These are phyloP conservation scores for Aspergillus piperis DNA, from an alignment of 2,329 filamentous ascomycete species.

Conservation along the genomic window DNA sequence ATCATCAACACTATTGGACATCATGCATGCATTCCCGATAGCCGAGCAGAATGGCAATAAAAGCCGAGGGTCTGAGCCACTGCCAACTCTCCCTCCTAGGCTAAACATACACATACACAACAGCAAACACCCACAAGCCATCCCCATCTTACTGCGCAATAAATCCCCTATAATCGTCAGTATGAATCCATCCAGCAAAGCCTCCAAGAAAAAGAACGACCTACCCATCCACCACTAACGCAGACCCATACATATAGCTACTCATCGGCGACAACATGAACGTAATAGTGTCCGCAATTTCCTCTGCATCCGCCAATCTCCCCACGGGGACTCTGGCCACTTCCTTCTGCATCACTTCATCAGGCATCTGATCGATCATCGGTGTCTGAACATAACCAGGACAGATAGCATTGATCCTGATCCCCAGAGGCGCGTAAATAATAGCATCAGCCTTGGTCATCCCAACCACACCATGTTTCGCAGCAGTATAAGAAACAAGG, in stretches of 20 bases:
- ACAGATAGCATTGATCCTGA: constrained; percentile 64
- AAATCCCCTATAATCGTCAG: neutral
- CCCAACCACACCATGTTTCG: constrained; percentile 38
- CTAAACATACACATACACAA: neutral
- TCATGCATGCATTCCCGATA: neutral
- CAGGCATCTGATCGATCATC: neutral
- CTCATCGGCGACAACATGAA: constrained; percentile 56
- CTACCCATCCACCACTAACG: constrained; percentile 14
- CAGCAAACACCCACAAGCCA: neutral
- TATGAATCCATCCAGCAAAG: neutral
- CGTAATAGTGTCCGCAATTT: constrained; percentile 55
- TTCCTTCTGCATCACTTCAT: constrained; percentile 27
- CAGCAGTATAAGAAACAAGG: constrained; percentile 23
- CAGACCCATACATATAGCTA: constrained; percentile 54
- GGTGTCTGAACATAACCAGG: constrained; percentile 47
- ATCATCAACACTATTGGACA: no score
- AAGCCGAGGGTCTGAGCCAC: neutral
- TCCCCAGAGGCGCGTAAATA: constrained; percentile 53
- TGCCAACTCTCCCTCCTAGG: neutral
- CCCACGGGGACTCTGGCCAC: constrained; percentile 49
- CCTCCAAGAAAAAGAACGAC: neutral
- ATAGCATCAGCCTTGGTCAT: constrained; percentile 56
- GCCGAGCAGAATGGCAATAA: neutral
- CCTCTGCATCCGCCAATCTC: constrained; percentile 51
- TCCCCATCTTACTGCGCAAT: neutral